Evolutionary conservation across 805 yeast species (phyloP).

Genomic region (Middelhovenomyces tepae): DNA sequence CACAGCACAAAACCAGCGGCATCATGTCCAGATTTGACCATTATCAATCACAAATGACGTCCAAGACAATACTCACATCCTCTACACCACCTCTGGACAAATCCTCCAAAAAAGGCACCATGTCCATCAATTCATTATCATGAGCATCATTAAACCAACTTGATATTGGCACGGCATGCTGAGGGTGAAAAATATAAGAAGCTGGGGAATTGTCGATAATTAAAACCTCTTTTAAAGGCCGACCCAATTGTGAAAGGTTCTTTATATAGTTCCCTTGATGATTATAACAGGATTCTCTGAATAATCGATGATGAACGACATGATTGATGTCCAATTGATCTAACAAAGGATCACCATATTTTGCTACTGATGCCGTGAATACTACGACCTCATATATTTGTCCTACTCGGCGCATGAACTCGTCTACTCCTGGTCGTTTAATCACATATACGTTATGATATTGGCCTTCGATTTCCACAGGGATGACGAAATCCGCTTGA

Average conservation of each 20-base stretch:
- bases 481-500: constrained; percentile 92
- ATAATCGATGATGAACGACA: constrained; percentile 80
- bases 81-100: constrained; percentile 62
- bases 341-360: constrained; percentile 92
- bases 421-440: constrained; percentile 97
- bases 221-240: constrained; percentile 77
- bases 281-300: constrained; percentile 89
- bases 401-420: constrained; percentile 75
- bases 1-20: too few relatives aligned
- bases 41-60: constrained; percentile 35
- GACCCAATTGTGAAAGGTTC: constrained; percentile 86
- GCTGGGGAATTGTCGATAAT: constrained; percentile 97
- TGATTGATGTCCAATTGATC: constrained; percentile 75
- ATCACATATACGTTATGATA: constrained; percentile 92
- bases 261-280: constrained; percentile 93
- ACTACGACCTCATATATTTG: constrained; percentile 89
- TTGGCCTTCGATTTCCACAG: constrained; percentile 92
- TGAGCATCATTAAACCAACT: constrained; percentile 98
- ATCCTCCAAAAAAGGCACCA: constrained; percentile 85
- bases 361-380: constrained; percentile 90
- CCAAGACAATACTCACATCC: constrained; percentile 80
- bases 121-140: constrained; percentile 88
- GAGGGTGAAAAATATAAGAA: constrained; percentile 95
- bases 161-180: constrained; percentile 93
- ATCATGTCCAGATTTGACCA: too few relatives aligned